Percentiles rank a stretch among this genome's conserved stretches.
These are phyloP conservation scores for Xerocomus minutiporus DNA, from an alignment of 1,284 basidiomycete species.

Conservation along the genomic window DNA sequence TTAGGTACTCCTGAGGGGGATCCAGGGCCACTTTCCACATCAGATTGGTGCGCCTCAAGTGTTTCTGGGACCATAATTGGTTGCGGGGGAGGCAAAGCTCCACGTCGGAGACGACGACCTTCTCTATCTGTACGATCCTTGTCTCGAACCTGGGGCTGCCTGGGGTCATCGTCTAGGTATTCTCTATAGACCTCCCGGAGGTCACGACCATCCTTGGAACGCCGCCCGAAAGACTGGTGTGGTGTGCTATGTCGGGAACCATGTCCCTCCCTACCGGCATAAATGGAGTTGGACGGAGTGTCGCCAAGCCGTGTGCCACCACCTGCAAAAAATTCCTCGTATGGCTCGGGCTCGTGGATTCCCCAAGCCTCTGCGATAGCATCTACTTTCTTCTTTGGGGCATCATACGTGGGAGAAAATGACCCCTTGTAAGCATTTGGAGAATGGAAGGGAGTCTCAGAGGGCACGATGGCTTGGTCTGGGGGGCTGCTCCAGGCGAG, in stretches of 20 bases:
- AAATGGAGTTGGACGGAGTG: slow-evolving; percentile 60
- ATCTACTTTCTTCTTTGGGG: slow-evolving; percentile 71
- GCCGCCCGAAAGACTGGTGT: slow-evolving; percentile 34
- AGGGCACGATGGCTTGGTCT: slow-evolving; percentile 37
- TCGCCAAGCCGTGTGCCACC: slow-evolving; percentile 51
- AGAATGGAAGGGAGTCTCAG: slow-evolving; percentile 50
- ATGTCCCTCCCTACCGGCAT: slow-evolving; percentile 52
- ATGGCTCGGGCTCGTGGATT: slow-evolving; percentile 82
- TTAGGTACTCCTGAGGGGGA: slow-evolving; percentile 49
- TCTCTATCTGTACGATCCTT: slow-evolving; percentile 31
- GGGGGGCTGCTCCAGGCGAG: slow-evolving; percentile 61
- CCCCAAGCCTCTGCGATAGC: slow-evolving; percentile 84
- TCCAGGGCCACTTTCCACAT: slow-evolving; percentile 34
- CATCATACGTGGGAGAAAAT: slow-evolving; percentile 46
- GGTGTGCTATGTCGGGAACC: slow-evolving; percentile 28
- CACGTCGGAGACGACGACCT: slow-evolving; percentile 39
- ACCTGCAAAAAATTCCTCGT: slow-evolving; percentile 81
- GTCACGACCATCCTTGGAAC: slow-evolving; percentile 43
- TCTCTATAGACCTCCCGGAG: slow-evolving; percentile 42
- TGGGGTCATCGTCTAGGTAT: slow-evolving; percentile 38
- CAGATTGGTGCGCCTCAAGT: slow-evolving; percentile 42
- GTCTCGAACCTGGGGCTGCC: slow-evolving; percentile 26
- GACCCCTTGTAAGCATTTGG: slow-evolving; percentile 45
- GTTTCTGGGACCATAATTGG: slow-evolving; percentile 67
- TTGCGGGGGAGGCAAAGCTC: slow-evolving; percentile 67